Conservation (phyloP, 2,329 filamentous ascomycete genomes). For the Juglanconis oblonga region DNA sequence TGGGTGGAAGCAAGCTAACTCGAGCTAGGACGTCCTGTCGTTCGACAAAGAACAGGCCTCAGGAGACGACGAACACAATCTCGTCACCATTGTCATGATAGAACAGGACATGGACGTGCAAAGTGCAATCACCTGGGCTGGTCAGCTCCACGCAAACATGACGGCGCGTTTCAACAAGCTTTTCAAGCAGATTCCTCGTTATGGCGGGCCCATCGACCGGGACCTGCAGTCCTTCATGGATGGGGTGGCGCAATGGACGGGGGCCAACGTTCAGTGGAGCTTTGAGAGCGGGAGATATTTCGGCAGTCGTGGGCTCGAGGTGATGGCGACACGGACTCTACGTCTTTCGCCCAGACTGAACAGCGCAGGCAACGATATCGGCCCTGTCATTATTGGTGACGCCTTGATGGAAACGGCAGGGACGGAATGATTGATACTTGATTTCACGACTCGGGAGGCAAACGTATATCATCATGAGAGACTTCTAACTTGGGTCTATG, state of each 20-base stretch:
- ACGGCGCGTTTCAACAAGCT: slow-evolving; percentile 17
- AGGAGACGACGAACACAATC: slow-evolving; percentile 28
- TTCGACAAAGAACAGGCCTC: slow-evolving; percentile 28
- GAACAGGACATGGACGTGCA: slow-evolving; percentile 12
- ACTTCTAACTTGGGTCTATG: too few relatives aligned
- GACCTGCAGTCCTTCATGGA: slow-evolving; percentile 18
- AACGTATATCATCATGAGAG: too few relatives aligned
- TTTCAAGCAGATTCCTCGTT: slow-evolving; percentile 14
- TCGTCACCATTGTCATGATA: slow-evolving; percentile 27
- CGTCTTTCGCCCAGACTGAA: background rate
- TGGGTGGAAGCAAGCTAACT: background rate
- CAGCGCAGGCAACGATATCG: background rate
- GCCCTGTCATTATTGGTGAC: background rate
- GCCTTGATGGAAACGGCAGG: background rate
- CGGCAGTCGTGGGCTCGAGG: background rate
- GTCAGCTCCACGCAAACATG: slow-evolving; percentile 7
- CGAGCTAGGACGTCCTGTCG: slow-evolving; percentile 25
- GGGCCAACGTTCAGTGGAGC: slow-evolving; percentile 24
- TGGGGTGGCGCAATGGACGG: slow-evolving; percentile 24
- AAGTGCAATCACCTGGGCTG: slow-evolving; percentile 19
- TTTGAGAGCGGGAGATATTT: slow-evolving; percentile 29
- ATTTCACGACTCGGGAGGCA: too few relatives aligned
- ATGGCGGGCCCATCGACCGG: slow-evolving; percentile 18
- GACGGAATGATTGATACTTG: background rate
- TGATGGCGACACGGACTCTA: background rate